Evolutionary conservation across 306 rosid genomes (phyloP).

Genomic region (barrel medic (Medicago truncatula)): DNA sequence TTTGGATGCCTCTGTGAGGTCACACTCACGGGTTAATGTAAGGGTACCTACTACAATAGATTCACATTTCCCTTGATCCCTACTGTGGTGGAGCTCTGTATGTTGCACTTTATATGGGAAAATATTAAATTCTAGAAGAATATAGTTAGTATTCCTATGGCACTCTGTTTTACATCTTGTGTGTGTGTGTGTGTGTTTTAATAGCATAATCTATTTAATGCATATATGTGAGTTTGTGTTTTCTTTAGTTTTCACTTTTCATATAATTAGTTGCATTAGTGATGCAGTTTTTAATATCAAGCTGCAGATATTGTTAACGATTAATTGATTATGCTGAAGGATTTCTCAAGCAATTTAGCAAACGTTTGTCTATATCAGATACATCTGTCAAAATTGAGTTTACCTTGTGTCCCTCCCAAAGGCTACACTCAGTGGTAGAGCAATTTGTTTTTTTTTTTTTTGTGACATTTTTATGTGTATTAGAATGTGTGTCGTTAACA

Average conservation of each 20-base stretch:
- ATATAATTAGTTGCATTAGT: no score
- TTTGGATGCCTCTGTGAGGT: background rate
- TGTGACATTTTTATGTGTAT: no score
- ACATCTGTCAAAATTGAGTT: background rate
- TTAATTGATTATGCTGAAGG: background rate
- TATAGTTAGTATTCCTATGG: no score
- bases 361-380: no score
- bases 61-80: background rate
- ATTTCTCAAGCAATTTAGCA: background rate
- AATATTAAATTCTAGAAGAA: no score
- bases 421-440: background rate
- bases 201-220: background rate
- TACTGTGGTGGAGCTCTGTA: background rate
- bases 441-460: background rate
- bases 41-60: background rate
- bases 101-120: background rate
- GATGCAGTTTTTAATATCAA: background rate
- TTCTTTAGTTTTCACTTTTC: no score
- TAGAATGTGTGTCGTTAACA: no score
- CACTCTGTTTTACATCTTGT: no score
- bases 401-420: background rate
- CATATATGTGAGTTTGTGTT: background rate
- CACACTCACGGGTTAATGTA: background rate
- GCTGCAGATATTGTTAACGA: background rate
- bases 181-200: no score